These are phyloP conservation scores for Dactylonectria estremocensis DNA, from an alignment of 2,329 filamentous ascomycete species.

Conservation along the genomic window DNA sequence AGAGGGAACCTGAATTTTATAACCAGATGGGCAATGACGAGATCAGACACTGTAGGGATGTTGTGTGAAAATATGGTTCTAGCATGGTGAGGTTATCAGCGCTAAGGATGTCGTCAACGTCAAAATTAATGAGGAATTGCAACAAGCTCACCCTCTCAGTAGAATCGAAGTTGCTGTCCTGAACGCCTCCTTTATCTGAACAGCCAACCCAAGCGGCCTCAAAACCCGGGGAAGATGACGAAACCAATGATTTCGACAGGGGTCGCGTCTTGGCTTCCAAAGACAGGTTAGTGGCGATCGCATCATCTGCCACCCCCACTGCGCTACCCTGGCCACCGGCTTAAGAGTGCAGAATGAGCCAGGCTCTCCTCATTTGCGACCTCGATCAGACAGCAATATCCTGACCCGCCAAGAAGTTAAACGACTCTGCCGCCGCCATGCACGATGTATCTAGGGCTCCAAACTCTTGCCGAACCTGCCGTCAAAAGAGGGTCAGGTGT, in stretches of 20 bases:
- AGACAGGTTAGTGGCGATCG: constrained; percentile 23
- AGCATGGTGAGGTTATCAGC: constrained; percentile 27
- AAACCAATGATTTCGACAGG: constrained; percentile 21
- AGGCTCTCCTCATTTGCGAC: background rate
- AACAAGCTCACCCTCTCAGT: background rate
- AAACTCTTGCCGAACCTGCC: constrained; percentile 32
- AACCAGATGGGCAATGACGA: constrained; percentile 11
- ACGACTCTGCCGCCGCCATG: background rate
- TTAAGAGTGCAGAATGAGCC: background rate
- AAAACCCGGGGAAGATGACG: background rate
- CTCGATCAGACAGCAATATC: background rate
- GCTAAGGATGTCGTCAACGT: constrained; percentile 29
- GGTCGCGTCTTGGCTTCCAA: constrained; percentile 31
- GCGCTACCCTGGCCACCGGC: background rate
- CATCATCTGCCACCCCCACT: constrained; percentile 11
- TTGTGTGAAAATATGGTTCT: background rate
- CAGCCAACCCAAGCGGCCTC: no score
- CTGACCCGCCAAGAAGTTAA: no score
- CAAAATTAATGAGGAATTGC: constrained; percentile 19
- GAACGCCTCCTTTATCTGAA: no score
- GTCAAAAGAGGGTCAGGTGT: constrained; percentile 31
- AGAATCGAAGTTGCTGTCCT: background rate
- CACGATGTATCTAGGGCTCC: constrained; percentile 14
- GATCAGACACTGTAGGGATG: background rate
- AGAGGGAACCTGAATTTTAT: background rate